Evolutionary conservation across 2,329 filamentous ascomycete species (phyloP).

Genomic region (Diaporthe vaccinii): DNA sequence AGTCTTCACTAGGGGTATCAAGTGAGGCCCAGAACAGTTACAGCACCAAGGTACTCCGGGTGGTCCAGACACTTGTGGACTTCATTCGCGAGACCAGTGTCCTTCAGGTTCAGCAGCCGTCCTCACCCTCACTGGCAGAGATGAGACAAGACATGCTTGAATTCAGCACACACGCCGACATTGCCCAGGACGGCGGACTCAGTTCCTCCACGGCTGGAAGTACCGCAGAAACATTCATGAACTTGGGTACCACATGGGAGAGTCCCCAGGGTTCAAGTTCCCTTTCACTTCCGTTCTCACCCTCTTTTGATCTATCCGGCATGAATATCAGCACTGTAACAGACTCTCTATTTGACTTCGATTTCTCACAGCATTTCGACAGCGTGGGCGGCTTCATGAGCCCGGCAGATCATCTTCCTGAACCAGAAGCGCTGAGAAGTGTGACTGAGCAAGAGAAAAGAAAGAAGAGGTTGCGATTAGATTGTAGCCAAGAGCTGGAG

Average conservation of each 20-base stretch:
- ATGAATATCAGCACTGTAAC: neutral
- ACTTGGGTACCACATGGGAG: neutral
- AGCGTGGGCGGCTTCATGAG: neutral
- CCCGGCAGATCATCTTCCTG: constrained; percentile 9
- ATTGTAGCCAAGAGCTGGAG: constrained; percentile 7
- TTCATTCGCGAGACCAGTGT: neutral
- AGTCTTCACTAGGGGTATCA: neutral
- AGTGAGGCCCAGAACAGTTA: neutral
- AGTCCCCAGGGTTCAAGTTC: neutral
- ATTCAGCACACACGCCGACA: neutral
- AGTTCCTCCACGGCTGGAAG: neutral
- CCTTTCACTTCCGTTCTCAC: neutral
- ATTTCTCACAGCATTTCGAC: constrained; percentile 22
- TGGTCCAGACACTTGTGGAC: neutral
- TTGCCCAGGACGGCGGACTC: neutral
- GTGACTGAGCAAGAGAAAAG: neutral
- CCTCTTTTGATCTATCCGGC: neutral
- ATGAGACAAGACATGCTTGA: neutral
- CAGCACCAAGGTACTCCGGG: constrained; percentile 10
- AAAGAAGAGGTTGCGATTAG: constrained; percentile 1
- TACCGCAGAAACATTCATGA: neutral
- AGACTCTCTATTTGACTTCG: constrained; percentile 1
- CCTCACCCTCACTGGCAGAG: neutral
- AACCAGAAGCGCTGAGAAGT: neutral
- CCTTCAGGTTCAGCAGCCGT: neutral